A percentile compares a stretch with the other conserved stretches of the same genome.
These are phyloP conservation scores for Globisporangium recalcitrans DNA, from an alignment of 352 stramenopile species.

Conservation along the genomic window DNA sequence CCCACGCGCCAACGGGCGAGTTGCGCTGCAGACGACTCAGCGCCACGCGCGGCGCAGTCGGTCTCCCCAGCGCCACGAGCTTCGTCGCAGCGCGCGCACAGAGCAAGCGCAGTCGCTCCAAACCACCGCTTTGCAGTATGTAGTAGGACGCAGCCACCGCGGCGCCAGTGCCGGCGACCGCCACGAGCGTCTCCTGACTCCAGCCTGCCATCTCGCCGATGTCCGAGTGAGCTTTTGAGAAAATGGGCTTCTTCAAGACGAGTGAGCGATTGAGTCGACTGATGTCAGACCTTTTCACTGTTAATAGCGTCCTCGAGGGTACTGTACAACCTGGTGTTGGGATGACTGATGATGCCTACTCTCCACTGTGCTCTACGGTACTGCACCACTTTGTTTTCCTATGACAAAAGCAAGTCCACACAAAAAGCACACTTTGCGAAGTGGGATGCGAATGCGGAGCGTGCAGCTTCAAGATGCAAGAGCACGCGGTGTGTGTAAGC, in stretches of 20 bases:
- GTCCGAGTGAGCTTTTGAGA: neutral
- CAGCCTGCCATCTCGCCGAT: conserved; percentile 2
- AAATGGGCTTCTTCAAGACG: neutral
- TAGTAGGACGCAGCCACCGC: conserved; percentile 6
- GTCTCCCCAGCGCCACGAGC: neutral
- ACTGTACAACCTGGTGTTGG: no score
- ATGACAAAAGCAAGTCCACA: no score
- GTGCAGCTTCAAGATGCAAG: no score
- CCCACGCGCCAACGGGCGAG: conserved; percentile 24
- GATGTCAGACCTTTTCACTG: neutral
- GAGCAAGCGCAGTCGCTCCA: neutral
- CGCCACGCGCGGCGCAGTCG: conserved; percentile 10
- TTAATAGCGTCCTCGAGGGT: no score
- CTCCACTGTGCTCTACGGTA: no score
- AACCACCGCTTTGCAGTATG: neutral
- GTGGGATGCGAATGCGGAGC: no score
- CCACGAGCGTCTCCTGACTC: conserved; percentile 6
- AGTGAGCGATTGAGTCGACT: neutral
- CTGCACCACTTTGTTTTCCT: no score
- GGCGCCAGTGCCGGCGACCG: neutral
- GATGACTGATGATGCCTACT: no score
- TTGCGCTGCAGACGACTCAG: conserved; percentile 24
- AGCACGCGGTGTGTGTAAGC: no score
- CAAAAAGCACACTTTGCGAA: no score
- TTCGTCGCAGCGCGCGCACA: conserved; percentile 1